Conservation (phyloP, 139 green algal genomes). For the Chlamydomonas eustigma region DNA sequence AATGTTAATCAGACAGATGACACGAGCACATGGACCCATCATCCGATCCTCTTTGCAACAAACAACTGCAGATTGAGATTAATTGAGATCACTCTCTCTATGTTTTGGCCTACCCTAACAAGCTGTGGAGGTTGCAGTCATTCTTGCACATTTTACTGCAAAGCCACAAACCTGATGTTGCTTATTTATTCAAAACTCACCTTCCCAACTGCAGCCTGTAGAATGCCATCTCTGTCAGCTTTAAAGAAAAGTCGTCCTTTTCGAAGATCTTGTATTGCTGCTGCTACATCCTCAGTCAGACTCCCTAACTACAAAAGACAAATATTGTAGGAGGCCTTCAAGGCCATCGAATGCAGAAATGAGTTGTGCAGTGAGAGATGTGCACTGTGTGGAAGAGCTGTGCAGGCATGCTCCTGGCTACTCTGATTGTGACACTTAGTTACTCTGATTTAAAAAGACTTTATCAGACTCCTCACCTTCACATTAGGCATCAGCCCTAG, state of each 20-base stretch:
- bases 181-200: background rate
- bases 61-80: background rate
- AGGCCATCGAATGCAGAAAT: background rate
- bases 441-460: too few species aligned
- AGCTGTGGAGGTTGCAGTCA: too few species aligned
- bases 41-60: background rate
- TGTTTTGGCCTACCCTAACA: background rate
- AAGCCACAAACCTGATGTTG: background rate
- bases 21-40: background rate
- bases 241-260: conserved; percentile 78
- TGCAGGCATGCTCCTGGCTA: too few species aligned
- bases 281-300: conserved; percentile 64
- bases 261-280: conserved; percentile 65
- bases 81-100: background rate
- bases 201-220: conserved; percentile 75
- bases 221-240: conserved; percentile 64
- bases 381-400: background rate
- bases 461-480: conserved; percentile 76
- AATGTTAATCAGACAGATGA: background rate
- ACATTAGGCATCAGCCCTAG: conserved; percentile 97
- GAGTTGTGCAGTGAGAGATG: background rate
- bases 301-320: conserved; percentile 64
- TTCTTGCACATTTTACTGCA: too few species aligned
- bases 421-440: too few species aligned
- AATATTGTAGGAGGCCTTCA: background rate